Evolutionary conservation across 129 eudicot genomes (phyloP).

Genomic region (Flaveria robusta): DNA sequence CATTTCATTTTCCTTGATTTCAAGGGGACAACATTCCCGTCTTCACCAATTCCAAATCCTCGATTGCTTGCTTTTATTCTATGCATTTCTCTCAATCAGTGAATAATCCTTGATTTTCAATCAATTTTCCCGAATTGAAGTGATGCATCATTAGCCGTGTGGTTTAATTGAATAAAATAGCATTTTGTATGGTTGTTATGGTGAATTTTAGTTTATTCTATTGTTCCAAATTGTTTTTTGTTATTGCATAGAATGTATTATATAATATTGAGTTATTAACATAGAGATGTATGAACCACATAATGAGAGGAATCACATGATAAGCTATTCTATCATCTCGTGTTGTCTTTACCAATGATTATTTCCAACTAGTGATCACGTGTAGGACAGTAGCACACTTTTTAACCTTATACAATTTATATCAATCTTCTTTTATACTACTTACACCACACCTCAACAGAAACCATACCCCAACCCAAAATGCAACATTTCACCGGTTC

Average conservation of each 20-base stretch:
- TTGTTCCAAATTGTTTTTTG: background rate
- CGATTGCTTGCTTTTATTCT: no score
- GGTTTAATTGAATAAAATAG: no score
- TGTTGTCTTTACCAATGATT: constrained; percentile 44
- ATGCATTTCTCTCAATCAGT: no score
- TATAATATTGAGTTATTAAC: background rate
- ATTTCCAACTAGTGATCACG: constrained; percentile 37
- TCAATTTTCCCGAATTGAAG: no score
- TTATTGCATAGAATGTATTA: background rate
- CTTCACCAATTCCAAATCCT: no score
- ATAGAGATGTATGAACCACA: constrained; percentile 25
- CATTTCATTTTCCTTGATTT: no score
- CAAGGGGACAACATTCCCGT: no score
- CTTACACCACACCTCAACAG: background rate
- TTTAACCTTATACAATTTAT: constrained; percentile 1
- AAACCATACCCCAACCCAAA: constrained; percentile 7
- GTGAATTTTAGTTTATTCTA: no score
- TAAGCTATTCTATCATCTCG: constrained; percentile 35
- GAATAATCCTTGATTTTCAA: no score
- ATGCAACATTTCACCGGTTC: constrained; percentile 42
- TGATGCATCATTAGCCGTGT: no score
- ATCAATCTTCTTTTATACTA: constrained; percentile 1
- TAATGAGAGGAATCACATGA: constrained; percentile 30
- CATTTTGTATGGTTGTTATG: no score
- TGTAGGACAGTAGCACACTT: constrained; percentile 33